Evolutionary conservation across 2,329 filamentous ascomycete genomes (phyloP).

Genomic region (Thielaviopsis ethacetica): DNA sequence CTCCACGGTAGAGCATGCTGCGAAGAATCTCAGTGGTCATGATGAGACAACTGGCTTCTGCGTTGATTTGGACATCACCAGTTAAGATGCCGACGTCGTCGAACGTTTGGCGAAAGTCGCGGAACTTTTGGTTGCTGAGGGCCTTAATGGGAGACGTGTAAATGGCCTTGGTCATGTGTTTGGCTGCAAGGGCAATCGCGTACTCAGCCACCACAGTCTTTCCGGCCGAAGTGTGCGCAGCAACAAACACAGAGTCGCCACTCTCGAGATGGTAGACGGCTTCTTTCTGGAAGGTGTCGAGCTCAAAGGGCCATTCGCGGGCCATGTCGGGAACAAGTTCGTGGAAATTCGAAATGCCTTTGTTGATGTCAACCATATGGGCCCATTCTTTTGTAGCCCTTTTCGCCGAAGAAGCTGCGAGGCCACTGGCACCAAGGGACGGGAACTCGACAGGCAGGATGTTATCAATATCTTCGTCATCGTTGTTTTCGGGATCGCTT

Average conservation of each 20-base stretch:
- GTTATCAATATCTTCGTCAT: constrained; percentile 59
- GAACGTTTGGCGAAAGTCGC: constrained; percentile 79
- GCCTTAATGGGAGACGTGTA: constrained; percentile 99
- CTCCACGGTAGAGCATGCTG: constrained; percentile 94
- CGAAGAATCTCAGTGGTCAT: constrained; percentile 98
- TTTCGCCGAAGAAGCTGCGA: constrained; percentile 54
- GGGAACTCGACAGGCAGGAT: constrained; percentile 87
- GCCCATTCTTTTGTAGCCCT: constrained; percentile 82
- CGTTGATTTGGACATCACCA: constrained; percentile 93
- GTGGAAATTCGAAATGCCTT: constrained; percentile 82
- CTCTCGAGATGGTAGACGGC: constrained; percentile 94
- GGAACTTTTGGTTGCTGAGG: constrained; percentile 95
- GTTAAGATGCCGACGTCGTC: constrained; percentile 95
- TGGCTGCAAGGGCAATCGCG: constrained; percentile 87
- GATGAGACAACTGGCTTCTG: constrained; percentile 93
- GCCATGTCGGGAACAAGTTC: constrained; percentile 96
- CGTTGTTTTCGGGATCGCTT: constrained; percentile 21
- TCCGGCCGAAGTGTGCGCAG: constrained; percentile 90
- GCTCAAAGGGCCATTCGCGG: constrained; percentile 86
- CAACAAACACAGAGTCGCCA: constrained; percentile 94
- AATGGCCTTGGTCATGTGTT: constrained; percentile 98
- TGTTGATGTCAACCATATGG: constrained; percentile 92
- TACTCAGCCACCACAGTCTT: constrained; percentile 98
- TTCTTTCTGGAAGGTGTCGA: constrained; percentile 97
- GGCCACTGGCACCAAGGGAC: constrained; percentile 69